Evolutionary conservation across 108 stramenopile genomes (phyloP), one percentile per base, ranked within the genome.

Genomic region (Cylindrotheca closterium): DNA sequence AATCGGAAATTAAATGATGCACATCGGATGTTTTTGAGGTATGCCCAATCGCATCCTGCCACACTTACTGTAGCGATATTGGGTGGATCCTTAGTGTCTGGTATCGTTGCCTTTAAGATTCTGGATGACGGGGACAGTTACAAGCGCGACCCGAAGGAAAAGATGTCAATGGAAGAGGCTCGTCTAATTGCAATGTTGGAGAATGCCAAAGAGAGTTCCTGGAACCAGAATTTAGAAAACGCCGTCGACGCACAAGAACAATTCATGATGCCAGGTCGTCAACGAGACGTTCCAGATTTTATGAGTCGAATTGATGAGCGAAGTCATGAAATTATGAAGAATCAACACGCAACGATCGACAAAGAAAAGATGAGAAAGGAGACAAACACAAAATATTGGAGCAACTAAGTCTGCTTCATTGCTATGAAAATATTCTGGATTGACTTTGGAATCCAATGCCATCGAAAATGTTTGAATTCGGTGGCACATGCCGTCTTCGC

Each of bases 111-210:
- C 33, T 61, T 55, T 27, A 48, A 58, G 15, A 55, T 70, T 24
- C 12, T 70, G 12, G 68, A 70, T 19, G 51, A 21, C 51, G 24
- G 24, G 19, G 0, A 52, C 15, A 17, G 24, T 26, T 19, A 30
- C 46, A 50, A 1, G 15, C 27, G 17, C 4, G 10, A 28, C 27
- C 46, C 25, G 0, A 24, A 49, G 3, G 21, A 34, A 59, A 47
- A 24, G 48, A 67, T 76, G 63, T 69, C 68, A 5, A n/a, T 37
- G 30, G 71, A 79, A 22, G 78, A 77, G 30, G 83, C 83, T 4
- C 57, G 71, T 50, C 53, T 84, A 48, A 48, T 55, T 19, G 83
- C 83, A 26, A 84, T 84, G 83, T 25, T 81, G 2, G 75, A 81
- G 55, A 76, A 81, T 72, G 83, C 83, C 5, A 79, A 79, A 70